Evolutionary conservation across 345 rosid genomes (phyloP).

Genomic region (Eucalyptus regnans): DNA sequence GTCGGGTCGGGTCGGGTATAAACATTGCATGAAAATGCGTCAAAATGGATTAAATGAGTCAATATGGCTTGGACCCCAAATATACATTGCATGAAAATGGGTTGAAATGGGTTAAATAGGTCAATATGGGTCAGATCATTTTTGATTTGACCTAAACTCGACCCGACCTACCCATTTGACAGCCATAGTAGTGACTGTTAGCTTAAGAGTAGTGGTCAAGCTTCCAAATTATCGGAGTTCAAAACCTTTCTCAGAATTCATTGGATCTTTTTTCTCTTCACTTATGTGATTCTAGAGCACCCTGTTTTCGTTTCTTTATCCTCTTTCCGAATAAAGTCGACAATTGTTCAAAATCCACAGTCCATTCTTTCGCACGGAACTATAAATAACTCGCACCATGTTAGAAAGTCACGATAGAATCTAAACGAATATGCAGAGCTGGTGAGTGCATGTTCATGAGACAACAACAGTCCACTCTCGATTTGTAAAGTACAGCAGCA

Average conservation of each 20-base stretch:
- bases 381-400: neutral
- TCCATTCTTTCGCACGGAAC: neutral
- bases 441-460: neutral
- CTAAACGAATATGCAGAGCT: neutral
- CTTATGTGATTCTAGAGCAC: neutral
- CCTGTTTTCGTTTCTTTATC: neutral
- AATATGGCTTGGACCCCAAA: too few species aligned
- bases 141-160: accelerated
- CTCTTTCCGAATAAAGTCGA: neutral
- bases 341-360: neutral
- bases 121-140: too few species aligned
- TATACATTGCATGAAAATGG: accelerated
- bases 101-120: accelerated
- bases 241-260: neutral
- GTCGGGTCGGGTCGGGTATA: too few species aligned
- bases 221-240: neutral
- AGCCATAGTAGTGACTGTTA: neutral
- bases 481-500: neutral
- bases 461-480: neutral
- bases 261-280: neutral
- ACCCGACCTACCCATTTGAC: accelerated
- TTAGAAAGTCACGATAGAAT: neutral
- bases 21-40: too few species aligned
- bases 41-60: accelerated
- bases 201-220: neutral